phyloP scores from a whole-genome alignment of 352 stramenopile genomes.

The Globisporangium okanoganense region DNA sequence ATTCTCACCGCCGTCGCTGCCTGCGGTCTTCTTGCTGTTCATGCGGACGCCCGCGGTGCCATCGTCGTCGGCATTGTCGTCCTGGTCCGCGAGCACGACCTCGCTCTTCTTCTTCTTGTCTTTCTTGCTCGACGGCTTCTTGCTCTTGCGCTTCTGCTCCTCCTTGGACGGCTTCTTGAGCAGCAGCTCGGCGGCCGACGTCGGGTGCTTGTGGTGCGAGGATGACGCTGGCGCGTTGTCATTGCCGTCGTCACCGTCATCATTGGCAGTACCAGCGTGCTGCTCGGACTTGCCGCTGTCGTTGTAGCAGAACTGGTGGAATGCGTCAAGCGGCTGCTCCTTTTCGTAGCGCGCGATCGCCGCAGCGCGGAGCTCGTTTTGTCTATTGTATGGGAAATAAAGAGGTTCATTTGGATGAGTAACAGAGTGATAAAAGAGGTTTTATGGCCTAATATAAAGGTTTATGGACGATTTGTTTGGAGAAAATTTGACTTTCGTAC shows the following conservation, averaged over 20 bases:
- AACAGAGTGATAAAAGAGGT: background rate
- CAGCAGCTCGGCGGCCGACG: constrained; percentile 41
- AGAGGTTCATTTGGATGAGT: background rate
- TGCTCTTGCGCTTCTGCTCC: constrained; percentile 59
- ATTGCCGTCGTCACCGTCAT: background rate
- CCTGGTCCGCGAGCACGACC: constrained; percentile 48
- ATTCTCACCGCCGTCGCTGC: constrained; percentile 13
- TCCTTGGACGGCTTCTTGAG: constrained; percentile 68
- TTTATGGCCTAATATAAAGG: background rate
- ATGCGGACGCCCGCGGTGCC: constrained; percentile 4
- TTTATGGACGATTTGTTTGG: background rate
- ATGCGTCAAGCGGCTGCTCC: constrained; percentile 54
- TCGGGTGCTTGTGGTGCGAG: constrained; percentile 1
- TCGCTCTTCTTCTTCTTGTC: constrained; percentile 15
- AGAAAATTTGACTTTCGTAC: constrained; percentile 12
- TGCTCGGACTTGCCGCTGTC: constrained; percentile 30
- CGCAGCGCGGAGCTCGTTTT: constrained; percentile 37
- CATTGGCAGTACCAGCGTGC: background rate
- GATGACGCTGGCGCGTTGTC: background rate
- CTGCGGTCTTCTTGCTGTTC: background rate
- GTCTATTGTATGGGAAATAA: constrained; percentile 12
- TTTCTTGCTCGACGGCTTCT: constrained; percentile 55
- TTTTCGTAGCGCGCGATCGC: constrained; percentile 50
- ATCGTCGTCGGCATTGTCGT: constrained; percentile 25
- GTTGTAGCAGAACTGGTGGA: constrained; percentile 75